Percentiles rank a stretch among this genome's conserved stretches.
Evolutionary conservation across 257 asterid genomes (phyloP).

Genomic region (Solanum stenotomum): DNA sequence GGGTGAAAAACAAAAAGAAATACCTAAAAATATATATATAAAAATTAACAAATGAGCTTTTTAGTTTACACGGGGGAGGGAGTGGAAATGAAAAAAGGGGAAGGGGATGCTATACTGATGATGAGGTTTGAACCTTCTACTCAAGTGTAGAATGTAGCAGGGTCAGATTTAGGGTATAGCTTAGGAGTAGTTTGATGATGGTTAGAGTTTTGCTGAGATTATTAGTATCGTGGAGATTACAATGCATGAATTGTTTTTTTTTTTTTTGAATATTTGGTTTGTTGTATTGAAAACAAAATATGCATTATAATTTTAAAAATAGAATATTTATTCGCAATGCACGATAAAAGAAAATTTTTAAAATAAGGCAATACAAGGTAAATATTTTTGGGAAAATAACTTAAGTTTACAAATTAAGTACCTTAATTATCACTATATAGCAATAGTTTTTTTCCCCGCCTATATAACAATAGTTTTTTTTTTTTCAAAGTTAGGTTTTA

Average conservation of each 20-base stretch:
- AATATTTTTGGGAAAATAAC: too few species aligned
- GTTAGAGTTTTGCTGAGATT: not conserved
- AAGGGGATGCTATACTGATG: not conserved
- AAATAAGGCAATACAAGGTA: not conserved
- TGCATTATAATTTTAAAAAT: not conserved
- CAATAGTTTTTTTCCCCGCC: too few species aligned
- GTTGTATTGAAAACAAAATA: not conserved
- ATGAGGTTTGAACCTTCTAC: not conserved
- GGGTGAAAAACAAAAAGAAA: too few species aligned
- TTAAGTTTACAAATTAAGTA: too few species aligned
- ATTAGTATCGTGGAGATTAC: not conserved
- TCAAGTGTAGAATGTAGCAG: not conserved
- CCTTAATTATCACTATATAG: too few species aligned
- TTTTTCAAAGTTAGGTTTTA: too few species aligned
- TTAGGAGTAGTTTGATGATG: not conserved
- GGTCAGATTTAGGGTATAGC: not conserved
- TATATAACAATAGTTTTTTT: too few species aligned
- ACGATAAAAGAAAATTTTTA: too few species aligned
- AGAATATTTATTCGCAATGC: not conserved
- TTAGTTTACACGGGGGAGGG: not conserved
- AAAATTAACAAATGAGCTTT: not conserved
- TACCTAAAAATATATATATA: too few species aligned
- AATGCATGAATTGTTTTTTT: too few species aligned
- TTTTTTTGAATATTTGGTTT: too few species aligned
- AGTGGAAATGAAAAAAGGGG: not conserved